A percentile compares a stretch with the other conserved stretches of the same genome.
These are phyloP conservation scores for Acanthamoeba divionensis DNA, from an alignment of 208 protist genomes.

Conservation along the genomic window DNA sequence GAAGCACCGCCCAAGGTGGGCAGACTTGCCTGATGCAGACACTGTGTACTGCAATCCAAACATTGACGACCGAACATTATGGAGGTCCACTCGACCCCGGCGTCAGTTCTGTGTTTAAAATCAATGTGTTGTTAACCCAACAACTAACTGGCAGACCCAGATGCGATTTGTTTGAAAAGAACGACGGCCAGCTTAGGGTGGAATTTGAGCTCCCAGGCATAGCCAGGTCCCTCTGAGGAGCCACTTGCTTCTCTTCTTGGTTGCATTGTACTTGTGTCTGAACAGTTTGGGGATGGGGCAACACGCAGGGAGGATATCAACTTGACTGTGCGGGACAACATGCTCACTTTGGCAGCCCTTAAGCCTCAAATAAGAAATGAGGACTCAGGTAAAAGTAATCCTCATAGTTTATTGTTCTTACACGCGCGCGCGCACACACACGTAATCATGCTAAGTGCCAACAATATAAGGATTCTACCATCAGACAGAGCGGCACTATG, in stretches of 20 bases:
- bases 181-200: conserved; percentile 2
- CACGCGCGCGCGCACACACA: no score
- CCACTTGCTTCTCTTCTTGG: not conserved
- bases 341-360: conserved; percentile 21
- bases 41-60: not conserved
- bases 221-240: not conserved
- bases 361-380: conserved; percentile 50
- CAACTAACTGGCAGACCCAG: not conserved
- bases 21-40: not conserved
- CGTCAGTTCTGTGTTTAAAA: no score
- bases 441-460: no score
- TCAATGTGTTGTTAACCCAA: no score
- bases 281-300: no score
- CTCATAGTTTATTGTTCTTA: no score
- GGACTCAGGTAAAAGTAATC: no score
- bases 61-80: not conserved
- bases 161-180: conserved; percentile 20
- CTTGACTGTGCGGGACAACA: conserved; percentile 38
- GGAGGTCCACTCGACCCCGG: no score
- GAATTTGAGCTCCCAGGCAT: conserved; percentile 53
- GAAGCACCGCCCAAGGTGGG: no score
- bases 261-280: no score
- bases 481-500: conserved; percentile 53
- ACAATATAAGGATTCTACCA: no score
- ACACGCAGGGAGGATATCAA: not conserved